Conservation (phyloP, 2,329 filamentous ascomycete genomes). For the Nemania sp. region DNA sequence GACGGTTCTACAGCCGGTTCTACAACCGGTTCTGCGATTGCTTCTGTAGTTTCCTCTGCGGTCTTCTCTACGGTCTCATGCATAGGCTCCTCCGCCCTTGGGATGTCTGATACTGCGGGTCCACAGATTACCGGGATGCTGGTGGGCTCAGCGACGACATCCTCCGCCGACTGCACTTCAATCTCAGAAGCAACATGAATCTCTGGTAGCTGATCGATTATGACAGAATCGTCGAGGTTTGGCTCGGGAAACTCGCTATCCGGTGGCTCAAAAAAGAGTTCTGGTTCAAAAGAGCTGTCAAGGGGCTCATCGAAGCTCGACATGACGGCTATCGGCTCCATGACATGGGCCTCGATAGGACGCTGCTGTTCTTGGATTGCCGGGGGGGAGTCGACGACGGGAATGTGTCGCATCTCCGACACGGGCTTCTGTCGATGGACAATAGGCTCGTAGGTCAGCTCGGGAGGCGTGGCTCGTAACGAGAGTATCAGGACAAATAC, state of each 20-base stretch:
- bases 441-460: slow-evolving; percentile 40
- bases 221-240: neutral
- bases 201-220: slow-evolving; percentile 5
- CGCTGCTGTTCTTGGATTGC: slow-evolving; percentile 13
- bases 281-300: neutral
- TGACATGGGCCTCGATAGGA: slow-evolving; percentile 3
- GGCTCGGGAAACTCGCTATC: neutral
- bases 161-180: neutral
- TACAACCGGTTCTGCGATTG: slow-evolving; percentile 7
- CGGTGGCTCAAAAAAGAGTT: neutral
- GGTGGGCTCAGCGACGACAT: neutral
- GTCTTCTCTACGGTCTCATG: neutral
- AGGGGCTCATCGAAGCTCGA: neutral
- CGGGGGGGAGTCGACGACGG: slow-evolving; percentile 20
- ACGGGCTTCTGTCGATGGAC: slow-evolving; percentile 34
- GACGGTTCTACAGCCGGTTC: neutral
- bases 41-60: slow-evolving; percentile 10
- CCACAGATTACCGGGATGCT: slow-evolving; percentile 31
- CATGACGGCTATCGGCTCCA: slow-evolving; percentile 8
- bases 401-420: slow-evolving; percentile 31
- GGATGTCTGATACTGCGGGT: slow-evolving; percentile 8
- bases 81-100: neutral
- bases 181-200: neutral
- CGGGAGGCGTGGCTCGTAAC: slow-evolving; percentile 41
- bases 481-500: slow-evolving; percentile 59